These are phyloP conservation scores for Jimgerdemannia lactiflua DNA, from an alignment of 192 early-diverging fungal genomes.

Conservation along the genomic window DNA sequence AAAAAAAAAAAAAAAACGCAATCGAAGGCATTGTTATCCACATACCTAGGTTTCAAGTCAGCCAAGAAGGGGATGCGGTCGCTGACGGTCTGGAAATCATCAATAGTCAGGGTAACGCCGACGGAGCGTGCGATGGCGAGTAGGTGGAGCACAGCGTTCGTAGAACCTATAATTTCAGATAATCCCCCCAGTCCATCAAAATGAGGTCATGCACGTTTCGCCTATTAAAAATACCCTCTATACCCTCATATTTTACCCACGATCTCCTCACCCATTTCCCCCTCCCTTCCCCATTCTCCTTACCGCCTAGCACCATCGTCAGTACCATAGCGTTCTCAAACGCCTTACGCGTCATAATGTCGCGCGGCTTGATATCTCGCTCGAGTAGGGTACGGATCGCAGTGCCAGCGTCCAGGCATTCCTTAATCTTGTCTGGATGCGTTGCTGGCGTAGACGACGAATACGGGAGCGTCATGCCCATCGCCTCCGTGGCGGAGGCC, in stretches of 20 bases:
- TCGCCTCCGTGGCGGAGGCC: conserved; percentile 94
- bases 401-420: conserved; percentile 81
- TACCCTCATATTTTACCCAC: too few species aligned
- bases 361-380: conserved; percentile 88
- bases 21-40: conserved; percentile 3
- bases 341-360: conserved; percentile 94
- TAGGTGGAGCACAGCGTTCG: conserved; percentile 96
- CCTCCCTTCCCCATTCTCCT: background rate
- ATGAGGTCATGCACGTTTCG: conserved; percentile 1
- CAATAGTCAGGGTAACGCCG: conserved; percentile 79
- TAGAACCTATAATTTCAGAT: conserved; percentile 54
- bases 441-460: conserved; percentile 92
- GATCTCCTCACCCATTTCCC: too few species aligned
- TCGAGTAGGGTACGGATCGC: conserved; percentile 90
- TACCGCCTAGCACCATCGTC: conserved; percentile 86
- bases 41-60: conserved; percentile 86
- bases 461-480: conserved; percentile 98
- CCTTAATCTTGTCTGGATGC: conserved; percentile 83
- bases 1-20: background rate
- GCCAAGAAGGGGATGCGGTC: conserved; percentile 93
- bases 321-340: conserved; percentile 97
- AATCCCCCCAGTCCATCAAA: background rate
- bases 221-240: conserved; percentile 24
- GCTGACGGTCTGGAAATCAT: conserved; percentile 94
- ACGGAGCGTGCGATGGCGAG: conserved; percentile 83